Conservation (phyloP, 129 eudicot species). For the Chrysanthemum makinoi region DNA sequence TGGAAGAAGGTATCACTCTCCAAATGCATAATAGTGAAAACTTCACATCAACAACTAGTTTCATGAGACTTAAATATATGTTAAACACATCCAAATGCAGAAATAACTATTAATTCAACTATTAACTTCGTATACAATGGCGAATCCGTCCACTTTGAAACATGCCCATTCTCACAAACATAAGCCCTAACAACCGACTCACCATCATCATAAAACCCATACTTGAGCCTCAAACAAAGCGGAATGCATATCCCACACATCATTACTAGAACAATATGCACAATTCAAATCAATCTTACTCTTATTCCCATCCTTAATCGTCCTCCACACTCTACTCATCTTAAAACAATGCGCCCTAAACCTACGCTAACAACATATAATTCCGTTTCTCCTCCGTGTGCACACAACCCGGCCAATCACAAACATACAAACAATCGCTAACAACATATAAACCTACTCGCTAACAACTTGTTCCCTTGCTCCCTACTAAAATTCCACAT, state of each 20-base stretch:
- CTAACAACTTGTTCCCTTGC: conserved; percentile 84
- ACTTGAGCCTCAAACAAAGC: conserved; percentile 90
- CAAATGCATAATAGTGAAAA: no score
- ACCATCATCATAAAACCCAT: conserved; percentile 92
- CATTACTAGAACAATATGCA: conserved; percentile 62
- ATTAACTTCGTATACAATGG: conserved; percentile 88
- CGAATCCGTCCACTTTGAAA: conserved; percentile 95
- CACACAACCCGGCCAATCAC: conserved; percentile 97
- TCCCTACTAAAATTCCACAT: conserved; percentile 79
- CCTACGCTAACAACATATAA: conserved; percentile 87
- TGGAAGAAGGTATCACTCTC: no score
- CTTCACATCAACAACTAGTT: no score
- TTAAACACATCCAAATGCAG: no score
- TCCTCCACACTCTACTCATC: conserved; percentile 89
- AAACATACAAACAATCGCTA: conserved; percentile 85
- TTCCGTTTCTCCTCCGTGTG: conserved; percentile 87
- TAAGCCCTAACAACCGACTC: conserved; percentile 95
- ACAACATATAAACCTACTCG: conserved; percentile 82
- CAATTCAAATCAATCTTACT: conserved; percentile 57
- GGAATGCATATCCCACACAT: conserved; percentile 90
- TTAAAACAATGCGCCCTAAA: conserved; percentile 86
- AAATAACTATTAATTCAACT: no score
- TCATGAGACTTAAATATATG: no score
- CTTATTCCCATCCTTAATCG: conserved; percentile 72
- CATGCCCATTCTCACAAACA: conserved; percentile 97